Base-by-base conservation (phyloP, 495 filamentous ascomycete genomes). In the Opeltia flavorubescens region DNA sequence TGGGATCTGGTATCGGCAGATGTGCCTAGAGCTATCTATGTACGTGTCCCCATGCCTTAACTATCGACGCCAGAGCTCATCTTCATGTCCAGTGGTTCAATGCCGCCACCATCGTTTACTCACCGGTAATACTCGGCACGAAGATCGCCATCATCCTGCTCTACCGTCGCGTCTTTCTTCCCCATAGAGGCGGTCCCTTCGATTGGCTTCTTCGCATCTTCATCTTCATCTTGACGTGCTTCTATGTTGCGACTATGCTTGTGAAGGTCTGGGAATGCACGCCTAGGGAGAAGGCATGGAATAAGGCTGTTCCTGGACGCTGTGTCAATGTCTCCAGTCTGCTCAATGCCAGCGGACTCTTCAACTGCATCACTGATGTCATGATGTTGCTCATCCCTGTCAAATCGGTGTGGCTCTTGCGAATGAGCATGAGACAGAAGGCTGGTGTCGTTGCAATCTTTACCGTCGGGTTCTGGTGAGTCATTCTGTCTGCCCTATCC, bases 111-210 rank as follows among this genome's bases (percentile, higher is more conserved):
- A 60, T 68, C 27, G 28, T 52, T 1, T 70, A 68, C 38, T 61
- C 57, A 1, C 55, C 62, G n/a, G 49, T 58, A 5, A 66, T 69
- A 1, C 55, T 58, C 31, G 51, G 59, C 44, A 60, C 65, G 0
- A 68, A 70, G 44, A 33, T 67, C 12, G 57, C 65, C 15, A 62
- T 70, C 5, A 54, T 70, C 1, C 56, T 57, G 13, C 49, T 67
- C 6, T 68, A 68, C 41, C 58, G 61, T 13, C 61, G 65, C 1
- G 54, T 67, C 11, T 68, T 70, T 48, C 52, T 62, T 4, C 58
- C 65, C 8, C 31, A 44, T 15, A 49, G 53, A 2, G 50, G 55
- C 28, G 58, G 55, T 25, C 38, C 39, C 4, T 63, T 64, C 11
- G 61, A 63, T 33, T 55, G 57, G 17, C 41, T 50, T 21, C 62